These are phyloP conservation scores for Aspergillus brasiliensis DNA, from an alignment of 2,329 filamentous ascomycete species.

Conservation along the genomic window DNA sequence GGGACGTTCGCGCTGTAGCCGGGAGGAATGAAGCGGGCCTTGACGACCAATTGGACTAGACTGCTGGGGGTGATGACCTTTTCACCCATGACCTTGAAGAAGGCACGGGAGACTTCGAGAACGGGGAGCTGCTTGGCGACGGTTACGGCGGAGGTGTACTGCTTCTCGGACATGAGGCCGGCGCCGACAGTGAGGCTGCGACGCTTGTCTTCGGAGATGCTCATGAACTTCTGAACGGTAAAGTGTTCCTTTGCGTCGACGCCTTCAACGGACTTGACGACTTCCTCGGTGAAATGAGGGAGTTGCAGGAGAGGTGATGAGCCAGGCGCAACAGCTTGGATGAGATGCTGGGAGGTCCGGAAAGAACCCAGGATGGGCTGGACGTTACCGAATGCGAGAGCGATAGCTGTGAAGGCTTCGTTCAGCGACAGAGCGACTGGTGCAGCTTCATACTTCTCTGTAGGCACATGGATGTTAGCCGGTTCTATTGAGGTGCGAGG, in stretches of 20 bases:
- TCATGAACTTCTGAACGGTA: constrained; percentile 86
- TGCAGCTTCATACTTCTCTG: constrained; percentile 83
- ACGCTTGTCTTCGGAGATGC: constrained; percentile 72
- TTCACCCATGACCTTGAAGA: constrained; percentile 98
- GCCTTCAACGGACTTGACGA: constrained; percentile 52
- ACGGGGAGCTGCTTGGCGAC: constrained; percentile 84
- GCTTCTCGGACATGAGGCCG: constrained; percentile 69
- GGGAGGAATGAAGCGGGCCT: constrained; percentile 89
- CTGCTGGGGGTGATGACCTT: constrained; percentile 89
- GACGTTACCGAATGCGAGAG: constrained; percentile 83
- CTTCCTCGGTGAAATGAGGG: constrained; percentile 73
- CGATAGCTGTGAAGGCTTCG: constrained; percentile 82
- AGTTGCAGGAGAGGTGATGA: constrained; percentile 89
- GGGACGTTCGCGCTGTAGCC: constrained; percentile 72
- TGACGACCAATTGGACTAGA: constrained; percentile 90
- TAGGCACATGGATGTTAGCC: constrained; percentile 18
- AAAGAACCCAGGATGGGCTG: constrained; percentile 80
- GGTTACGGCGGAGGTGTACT: constrained; percentile 74
- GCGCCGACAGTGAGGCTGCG: constrained; percentile 69
- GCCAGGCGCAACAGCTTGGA: constrained; percentile 83
- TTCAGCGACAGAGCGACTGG: constrained; percentile 83
- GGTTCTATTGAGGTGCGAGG: not conserved
- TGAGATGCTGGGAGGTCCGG: constrained; percentile 78
- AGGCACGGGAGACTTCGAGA: constrained; percentile 84
- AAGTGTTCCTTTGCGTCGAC: constrained; percentile 71